These are phyloP conservation scores for Hericium coralloides DNA, from an alignment of 768 basidiomycete genomes.

Conservation along the genomic window DNA sequence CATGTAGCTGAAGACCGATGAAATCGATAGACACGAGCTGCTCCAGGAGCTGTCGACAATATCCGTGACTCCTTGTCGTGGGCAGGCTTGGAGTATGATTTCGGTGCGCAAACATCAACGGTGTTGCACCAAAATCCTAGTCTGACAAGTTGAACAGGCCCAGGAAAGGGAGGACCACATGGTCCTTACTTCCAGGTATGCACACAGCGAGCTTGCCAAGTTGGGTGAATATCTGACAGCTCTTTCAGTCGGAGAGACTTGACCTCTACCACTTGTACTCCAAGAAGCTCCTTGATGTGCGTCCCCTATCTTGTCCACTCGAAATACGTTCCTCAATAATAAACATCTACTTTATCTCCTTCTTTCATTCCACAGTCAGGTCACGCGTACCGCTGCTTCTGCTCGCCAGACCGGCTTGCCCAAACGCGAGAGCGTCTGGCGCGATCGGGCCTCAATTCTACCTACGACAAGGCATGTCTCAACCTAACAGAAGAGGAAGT, in stretches of 20 bases:
- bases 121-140: background rate
- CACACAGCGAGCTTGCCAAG: background rate
- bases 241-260: slow-evolving; percentile 73
- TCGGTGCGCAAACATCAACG: slow-evolving; percentile 43
- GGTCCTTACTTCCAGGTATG: slow-evolving; percentile 83
- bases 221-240: background rate
- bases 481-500: slow-evolving; percentile 85
- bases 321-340: background rate
- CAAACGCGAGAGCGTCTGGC: slow-evolving; percentile 63
- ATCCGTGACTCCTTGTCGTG: slow-evolving; percentile 72
- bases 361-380: slow-evolving; percentile 44
- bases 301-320: slow-evolving; percentile 6
- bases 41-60: slow-evolving; percentile 78
- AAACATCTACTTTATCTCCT: background rate
- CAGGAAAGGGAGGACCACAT: slow-evolving; percentile 64
- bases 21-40: slow-evolving; percentile 54
- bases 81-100: slow-evolving; percentile 89
- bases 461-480: slow-evolving; percentile 86
- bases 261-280: slow-evolving; percentile 77
- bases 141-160: slow-evolving; percentile 40
- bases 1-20: too few relatives aligned
- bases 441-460: slow-evolving; percentile 61
- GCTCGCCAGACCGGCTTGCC: slow-evolving; percentile 61
- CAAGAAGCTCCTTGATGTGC: slow-evolving; percentile 66
- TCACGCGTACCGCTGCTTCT: slow-evolving; percentile 94